phyloP scores from a whole-genome alignment of 179 eudicot species.

The Gypsophila paniculata region DNA sequence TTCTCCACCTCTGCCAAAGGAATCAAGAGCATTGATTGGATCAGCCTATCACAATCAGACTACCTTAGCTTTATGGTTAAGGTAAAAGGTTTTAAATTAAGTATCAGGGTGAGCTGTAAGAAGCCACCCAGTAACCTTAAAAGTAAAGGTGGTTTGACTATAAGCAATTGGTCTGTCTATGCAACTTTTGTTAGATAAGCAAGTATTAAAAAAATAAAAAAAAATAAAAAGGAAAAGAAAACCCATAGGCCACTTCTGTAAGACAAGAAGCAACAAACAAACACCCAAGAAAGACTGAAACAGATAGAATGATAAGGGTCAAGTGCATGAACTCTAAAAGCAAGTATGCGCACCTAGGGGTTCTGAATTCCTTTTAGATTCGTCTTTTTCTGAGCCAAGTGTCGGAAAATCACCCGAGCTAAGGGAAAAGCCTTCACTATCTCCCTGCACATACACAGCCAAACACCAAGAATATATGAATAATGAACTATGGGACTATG shows the following conservation, averaged over 20 bases:
- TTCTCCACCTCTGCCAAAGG: no score
- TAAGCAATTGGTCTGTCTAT: neutral
- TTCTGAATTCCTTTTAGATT: constrained; percentile 45
- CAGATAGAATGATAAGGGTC: constrained; percentile 3
- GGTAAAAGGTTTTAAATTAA: neutral
- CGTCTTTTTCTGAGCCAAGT: constrained; percentile 78
- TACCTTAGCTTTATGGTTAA: neutral
- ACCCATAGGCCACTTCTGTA: neutral
- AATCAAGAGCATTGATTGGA: constrained; percentile 6
- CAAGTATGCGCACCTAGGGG: constrained; percentile 44
- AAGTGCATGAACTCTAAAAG: neutral
- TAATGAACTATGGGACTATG: neutral
- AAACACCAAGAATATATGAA: constrained; percentile 1
- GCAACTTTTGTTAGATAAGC: neutral
- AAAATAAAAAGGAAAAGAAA: no score
- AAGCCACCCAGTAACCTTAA: neutral
- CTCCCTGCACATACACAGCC: constrained; percentile 43
- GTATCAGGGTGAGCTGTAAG: neutral
- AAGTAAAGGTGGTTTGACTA: neutral
- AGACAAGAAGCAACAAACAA: constrained; percentile 4
- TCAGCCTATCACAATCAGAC: neutral
- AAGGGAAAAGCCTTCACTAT: constrained; percentile 62
- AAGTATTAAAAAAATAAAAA: neutral
- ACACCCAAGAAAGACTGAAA: constrained; percentile 1
- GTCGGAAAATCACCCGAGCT: constrained; percentile 92